Conservation (phyloP, 441 rosid genomes). For the Syzygium malaccense region DNA sequence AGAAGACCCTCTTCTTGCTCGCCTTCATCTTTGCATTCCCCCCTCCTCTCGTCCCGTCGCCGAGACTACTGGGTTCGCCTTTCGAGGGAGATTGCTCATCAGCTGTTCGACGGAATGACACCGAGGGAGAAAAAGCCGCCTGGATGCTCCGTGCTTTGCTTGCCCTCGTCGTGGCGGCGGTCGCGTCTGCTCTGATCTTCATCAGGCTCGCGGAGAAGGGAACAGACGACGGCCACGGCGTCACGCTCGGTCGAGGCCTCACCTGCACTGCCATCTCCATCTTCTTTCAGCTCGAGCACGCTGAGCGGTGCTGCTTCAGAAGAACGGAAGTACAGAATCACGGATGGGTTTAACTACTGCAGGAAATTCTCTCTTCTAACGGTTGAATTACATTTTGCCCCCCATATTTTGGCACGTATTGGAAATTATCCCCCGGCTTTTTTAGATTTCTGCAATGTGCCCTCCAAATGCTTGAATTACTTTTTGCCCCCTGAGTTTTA, state of each 20-base stretch:
- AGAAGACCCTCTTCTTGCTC: slow-evolving; percentile 63
- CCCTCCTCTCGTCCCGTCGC: neutral
- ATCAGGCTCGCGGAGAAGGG: neutral
- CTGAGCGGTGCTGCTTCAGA: neutral
- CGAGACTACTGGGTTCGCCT: neutral
- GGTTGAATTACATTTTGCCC: neutral
- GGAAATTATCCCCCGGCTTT: neutral
- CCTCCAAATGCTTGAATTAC: neutral
- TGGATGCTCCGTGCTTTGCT: neutral
- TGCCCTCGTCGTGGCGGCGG: neutral
- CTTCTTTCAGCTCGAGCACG: neutral
- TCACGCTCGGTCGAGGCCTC: neutral
- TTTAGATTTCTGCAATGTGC: neutral
- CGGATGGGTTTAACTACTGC: neutral
- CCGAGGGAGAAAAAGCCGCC: slow-evolving; percentile 10
- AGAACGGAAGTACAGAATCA: neutral
- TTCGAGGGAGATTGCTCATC: slow-evolving; percentile 19
- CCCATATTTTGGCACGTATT: neutral
- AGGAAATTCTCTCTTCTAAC: rapidly evolving
- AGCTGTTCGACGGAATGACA: slow-evolving; percentile 45
- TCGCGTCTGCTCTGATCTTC: neutral
- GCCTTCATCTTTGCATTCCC: slow-evolving; percentile 2
- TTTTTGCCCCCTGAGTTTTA: neutral
- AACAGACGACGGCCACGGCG: neutral
- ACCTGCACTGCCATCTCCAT: neutral